phyloP scores from a whole-genome alignment of 2,329 filamentous ascomycete genomes.

The Amesomyces nigricolor region DNA sequence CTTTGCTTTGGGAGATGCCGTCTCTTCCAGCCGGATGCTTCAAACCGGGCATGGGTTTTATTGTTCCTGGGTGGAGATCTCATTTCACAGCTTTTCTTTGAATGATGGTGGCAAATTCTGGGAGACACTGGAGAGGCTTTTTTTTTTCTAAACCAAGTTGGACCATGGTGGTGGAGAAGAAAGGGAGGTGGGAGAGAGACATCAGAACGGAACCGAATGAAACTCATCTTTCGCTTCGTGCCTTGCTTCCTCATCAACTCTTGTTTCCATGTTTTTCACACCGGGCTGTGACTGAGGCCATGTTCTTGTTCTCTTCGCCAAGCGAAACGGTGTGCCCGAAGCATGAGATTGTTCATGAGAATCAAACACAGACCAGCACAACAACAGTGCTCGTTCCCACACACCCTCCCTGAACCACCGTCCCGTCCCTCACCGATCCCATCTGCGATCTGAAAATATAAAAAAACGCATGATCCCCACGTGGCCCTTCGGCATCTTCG shows the following conservation, averaged over 20 bases:
- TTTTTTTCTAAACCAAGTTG: background rate
- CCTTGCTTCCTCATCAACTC: too few relatives aligned
- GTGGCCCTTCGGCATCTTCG: too few relatives aligned
- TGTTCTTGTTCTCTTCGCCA: background rate
- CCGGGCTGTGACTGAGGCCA: background rate
- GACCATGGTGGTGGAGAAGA: background rate
- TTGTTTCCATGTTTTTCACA: too few relatives aligned
- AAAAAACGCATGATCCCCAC: too few relatives aligned
- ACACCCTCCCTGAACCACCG: background rate
- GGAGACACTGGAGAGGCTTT: background rate
- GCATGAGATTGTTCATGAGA: constrained; percentile 1
- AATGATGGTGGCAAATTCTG: background rate
- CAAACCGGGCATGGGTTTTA: constrained; percentile 1
- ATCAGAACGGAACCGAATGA: background rate
- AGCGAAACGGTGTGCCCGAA: background rate
- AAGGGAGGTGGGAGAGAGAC: constrained; percentile 5
- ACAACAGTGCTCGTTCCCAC: constrained; percentile 14
- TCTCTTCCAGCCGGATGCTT: constrained; percentile 1
- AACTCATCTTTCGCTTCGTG: too few relatives aligned
- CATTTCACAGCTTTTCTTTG: background rate
- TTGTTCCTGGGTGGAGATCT: constrained; percentile 8
- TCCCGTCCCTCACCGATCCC: too few relatives aligned
- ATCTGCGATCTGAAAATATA: too few relatives aligned
- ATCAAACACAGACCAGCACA: background rate
- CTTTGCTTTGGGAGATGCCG: constrained; percentile 2